Conservation (phyloP, 176 grass and related monocot species). For the Aegilops speltoides region DNA sequence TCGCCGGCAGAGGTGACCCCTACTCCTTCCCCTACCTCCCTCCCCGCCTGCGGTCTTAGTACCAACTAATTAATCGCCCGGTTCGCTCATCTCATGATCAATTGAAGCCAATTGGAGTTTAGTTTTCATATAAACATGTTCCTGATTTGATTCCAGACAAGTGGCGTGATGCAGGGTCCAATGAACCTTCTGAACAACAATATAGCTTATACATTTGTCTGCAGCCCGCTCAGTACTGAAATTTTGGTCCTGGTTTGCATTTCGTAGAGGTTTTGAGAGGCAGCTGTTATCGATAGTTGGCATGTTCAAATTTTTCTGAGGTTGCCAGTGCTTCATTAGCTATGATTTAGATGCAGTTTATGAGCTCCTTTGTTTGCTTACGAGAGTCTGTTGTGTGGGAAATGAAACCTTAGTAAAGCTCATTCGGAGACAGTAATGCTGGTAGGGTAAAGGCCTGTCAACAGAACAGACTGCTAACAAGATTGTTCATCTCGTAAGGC, state of each 20-base stretch:
- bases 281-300: neutral
- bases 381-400: too few relatives aligned
- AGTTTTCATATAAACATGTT: neutral
- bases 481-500: slow-evolving; percentile 66
- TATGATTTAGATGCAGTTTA: neutral
- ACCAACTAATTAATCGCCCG: neutral
- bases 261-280: neutral
- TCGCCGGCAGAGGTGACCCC: too few relatives aligned
- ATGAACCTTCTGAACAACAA: too few relatives aligned
- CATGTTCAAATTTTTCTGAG: neutral
- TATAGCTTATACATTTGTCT: too few relatives aligned
- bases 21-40: neutral
- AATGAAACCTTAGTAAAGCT: too few relatives aligned
- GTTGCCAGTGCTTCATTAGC: neutral
- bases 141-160: too few relatives aligned
- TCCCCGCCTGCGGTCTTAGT: neutral
- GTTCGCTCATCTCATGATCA: neutral
- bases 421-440: too few relatives aligned
- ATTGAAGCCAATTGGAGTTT: neutral
- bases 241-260: too few relatives aligned
- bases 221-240: too few relatives aligned
- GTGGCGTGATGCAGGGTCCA: too few relatives aligned
- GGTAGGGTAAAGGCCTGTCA: slow-evolving; percentile 58
- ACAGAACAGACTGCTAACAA: slow-evolving; percentile 58
- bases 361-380: too few relatives aligned